These are phyloP conservation scores for Chaetomium olivaceum DNA, from an alignment of 2,329 filamentous ascomycete genomes.

Conservation along the genomic window DNA sequence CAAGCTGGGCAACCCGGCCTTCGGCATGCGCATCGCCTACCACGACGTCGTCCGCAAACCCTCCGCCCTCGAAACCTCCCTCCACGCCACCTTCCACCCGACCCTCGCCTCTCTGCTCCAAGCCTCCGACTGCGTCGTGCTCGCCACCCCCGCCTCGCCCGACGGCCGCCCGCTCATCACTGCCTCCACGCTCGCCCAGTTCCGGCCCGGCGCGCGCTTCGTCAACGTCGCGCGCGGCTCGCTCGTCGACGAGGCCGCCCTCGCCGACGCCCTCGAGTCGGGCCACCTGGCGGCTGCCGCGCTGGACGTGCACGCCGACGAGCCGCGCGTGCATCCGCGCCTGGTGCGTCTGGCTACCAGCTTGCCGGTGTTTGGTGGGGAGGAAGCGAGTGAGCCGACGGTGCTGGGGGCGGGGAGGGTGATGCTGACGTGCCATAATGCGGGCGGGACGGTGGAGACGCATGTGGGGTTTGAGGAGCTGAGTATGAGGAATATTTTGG, in stretches of 20 bases:
- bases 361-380: background rate
- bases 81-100: slow-evolving; percentile 52
- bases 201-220: slow-evolving; percentile 58
- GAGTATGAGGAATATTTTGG: slow-evolving; percentile 66
- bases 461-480: slow-evolving; percentile 66
- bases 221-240: slow-evolving; percentile 67
- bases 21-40: slow-evolving; percentile 68
- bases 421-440: slow-evolving; percentile 67
- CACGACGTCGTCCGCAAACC: slow-evolving; percentile 58
- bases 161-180: slow-evolving; percentile 54
- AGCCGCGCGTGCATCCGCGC: slow-evolving; percentile 55
- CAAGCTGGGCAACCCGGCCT: slow-evolving; percentile 53
- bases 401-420: slow-evolving; percentile 43
- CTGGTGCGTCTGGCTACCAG: slow-evolving; percentile 43
- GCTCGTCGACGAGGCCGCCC: slow-evolving; percentile 64
- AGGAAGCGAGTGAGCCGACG: background rate
- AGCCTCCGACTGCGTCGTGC: slow-evolving; percentile 59
- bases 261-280: slow-evolving; percentile 58
- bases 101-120: slow-evolving; percentile 54
- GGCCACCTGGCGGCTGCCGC: slow-evolving; percentile 55
- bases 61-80: slow-evolving; percentile 42
- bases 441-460: slow-evolving; percentile 66
- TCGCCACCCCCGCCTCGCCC: slow-evolving; percentile 57
- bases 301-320: slow-evolving; percentile 64
- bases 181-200: slow-evolving; percentile 47